Percentiles rank a stretch among this genome's conserved stretches.
Conservation (phyloP, 1,284 basidiomycete species). For the Irpex rosettiformis region DNA sequence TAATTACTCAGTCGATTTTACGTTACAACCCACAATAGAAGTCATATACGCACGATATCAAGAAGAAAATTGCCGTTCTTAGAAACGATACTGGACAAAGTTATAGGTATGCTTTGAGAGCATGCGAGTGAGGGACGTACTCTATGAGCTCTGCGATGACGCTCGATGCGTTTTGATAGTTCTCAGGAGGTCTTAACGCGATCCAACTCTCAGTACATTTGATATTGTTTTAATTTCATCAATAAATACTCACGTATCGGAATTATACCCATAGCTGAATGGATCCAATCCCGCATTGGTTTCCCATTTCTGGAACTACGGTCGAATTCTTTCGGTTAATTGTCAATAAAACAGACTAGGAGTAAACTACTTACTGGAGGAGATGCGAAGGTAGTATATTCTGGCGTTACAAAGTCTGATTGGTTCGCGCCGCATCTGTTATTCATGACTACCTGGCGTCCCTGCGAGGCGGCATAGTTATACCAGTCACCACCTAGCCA, state of each 20-base stretch:
- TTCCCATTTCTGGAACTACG: slow-evolving; percentile 43
- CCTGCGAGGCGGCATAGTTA: slow-evolving; percentile 41
- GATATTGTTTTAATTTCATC: slow-evolving; percentile 14
- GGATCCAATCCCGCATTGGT: slow-evolving; percentile 53
- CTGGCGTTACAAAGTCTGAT: slow-evolving; percentile 57
- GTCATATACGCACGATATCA: slow-evolving; percentile 5
- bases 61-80: slow-evolving; percentile 20
- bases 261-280: slow-evolving; percentile 33
- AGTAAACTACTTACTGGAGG: slow-evolving; percentile 28
- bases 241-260: slow-evolving; percentile 16
- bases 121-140: slow-evolving; percentile 6
- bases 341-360: no score
- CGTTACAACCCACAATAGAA: no score
- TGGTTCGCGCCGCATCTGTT: slow-evolving; percentile 44
- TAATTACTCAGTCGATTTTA: no score
- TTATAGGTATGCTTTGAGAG: background rate
- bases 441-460: slow-evolving; percentile 54
- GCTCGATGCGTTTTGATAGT: slow-evolving; percentile 16
- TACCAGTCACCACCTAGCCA: slow-evolving; percentile 38
- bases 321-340: no score
- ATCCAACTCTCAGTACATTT: slow-evolving; percentile 30
- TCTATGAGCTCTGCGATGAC: slow-evolving; percentile 17
- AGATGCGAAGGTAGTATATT: slow-evolving; percentile 48
- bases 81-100: slow-evolving; percentile 16
- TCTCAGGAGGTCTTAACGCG: slow-evolving; percentile 15